phyloP scores from a whole-genome alignment of 345 rosid genomes.

The Rhodomyrtus tomentosa region DNA sequence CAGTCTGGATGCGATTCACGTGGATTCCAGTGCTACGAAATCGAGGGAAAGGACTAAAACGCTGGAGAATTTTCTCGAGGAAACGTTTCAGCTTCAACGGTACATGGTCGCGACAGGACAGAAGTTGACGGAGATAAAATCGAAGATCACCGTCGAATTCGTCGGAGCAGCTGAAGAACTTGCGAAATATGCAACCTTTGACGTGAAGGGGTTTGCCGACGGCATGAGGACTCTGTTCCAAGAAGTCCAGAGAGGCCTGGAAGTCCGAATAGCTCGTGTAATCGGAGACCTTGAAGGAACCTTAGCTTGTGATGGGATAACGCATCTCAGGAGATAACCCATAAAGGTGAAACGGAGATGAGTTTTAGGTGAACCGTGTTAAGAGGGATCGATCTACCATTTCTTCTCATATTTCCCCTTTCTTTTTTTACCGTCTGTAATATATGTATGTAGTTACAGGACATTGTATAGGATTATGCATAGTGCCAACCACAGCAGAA shows the following conservation, averaged over 20 bases:
- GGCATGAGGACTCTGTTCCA: conserved; percentile 46
- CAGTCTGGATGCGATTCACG: conserved; percentile 10
- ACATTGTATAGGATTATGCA: background rate
- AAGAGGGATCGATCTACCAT: background rate
- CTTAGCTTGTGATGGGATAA: conserved; percentile 82
- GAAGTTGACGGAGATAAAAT: conserved; percentile 60
- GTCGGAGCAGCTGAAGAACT: conserved; percentile 34
- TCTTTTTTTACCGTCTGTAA: background rate
- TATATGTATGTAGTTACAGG: background rate
- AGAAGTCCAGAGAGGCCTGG: conserved; percentile 88
- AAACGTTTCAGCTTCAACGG: conserved; percentile 81
- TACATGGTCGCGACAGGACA: conserved; percentile 85
- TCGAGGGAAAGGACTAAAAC: conserved; percentile 31
- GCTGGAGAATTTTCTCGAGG: conserved; percentile 68
- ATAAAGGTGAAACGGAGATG: background rate
- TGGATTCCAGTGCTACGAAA: conserved; percentile 12
- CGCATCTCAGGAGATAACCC: conserved; percentile 29
- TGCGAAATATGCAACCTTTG: conserved; percentile 33
- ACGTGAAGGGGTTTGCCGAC: conserved; percentile 59
- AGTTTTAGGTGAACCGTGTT: background rate
- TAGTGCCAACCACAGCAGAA: background rate
- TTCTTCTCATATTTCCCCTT: background rate
- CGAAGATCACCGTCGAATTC: conserved; percentile 51
- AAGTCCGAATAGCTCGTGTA: conserved; percentile 73
- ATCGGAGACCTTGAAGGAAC: conserved; percentile 90